These are phyloP conservation scores for Dothiorella sarmentorum DNA, from an alignment of 2,329 filamentous ascomycete genomes.

Conservation along the genomic window DNA sequence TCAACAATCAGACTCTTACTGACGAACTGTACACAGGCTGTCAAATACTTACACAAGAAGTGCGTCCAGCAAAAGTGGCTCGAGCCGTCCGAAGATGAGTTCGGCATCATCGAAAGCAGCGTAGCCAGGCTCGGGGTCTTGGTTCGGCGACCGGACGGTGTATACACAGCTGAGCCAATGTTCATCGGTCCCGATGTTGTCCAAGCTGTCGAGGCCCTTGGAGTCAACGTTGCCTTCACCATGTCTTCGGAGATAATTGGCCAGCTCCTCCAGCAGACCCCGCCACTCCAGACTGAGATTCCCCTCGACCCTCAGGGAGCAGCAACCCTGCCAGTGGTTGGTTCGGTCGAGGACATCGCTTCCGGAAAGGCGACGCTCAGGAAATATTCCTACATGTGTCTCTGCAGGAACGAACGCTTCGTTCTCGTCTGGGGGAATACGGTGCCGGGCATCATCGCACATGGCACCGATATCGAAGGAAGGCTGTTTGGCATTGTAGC, in stretches of 20 bases:
- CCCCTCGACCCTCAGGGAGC: conserved; percentile 1
- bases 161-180: conserved; percentile 42
- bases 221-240: conserved; percentile 43
- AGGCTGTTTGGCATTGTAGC: conserved; percentile 14
- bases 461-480: conserved; percentile 31
- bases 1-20: not conserved
- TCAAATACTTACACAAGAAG: conserved; percentile 29
- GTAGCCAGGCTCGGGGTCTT: conserved; percentile 22
- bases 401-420: conserved; percentile 42
- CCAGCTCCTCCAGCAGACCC: conserved; percentile 37
- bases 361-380: conserved; percentile 40
- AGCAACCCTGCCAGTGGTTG: conserved; percentile 40
- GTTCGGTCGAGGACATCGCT: conserved; percentile 36
- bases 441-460: conserved; percentile 39
- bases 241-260: conserved; percentile 45
- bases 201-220: conserved; percentile 40
- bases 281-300: conserved; percentile 39
- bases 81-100: conserved; percentile 29
- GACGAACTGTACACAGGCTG: conserved; percentile 23
- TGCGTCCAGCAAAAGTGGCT: conserved; percentile 29
- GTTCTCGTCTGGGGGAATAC: conserved; percentile 46
- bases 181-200: conserved; percentile 34
- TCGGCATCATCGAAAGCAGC: conserved; percentile 25
- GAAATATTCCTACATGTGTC: conserved; percentile 40
- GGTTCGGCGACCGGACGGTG: conserved; percentile 24